Evolutionary conservation across 148 eudicot genomes (phyloP).

Genomic region (Arbutus unedo): DNA sequence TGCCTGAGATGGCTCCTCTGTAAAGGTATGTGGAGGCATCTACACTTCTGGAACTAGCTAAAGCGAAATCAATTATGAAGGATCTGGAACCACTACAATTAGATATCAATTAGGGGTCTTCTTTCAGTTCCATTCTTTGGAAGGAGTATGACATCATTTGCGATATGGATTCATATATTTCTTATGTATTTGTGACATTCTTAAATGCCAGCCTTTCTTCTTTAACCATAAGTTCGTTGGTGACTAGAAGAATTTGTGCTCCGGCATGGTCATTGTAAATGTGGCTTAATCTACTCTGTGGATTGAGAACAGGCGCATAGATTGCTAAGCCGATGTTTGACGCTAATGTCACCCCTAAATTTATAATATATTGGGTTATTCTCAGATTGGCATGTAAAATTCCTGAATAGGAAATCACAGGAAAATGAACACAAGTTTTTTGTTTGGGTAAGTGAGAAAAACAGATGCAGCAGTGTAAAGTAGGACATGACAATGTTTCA

Average conservation of each 20-base stretch:
- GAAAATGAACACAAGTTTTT: background rate
- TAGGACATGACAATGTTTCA: background rate
- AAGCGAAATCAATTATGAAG: background rate
- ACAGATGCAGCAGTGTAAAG: background rate
- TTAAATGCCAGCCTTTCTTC: background rate
- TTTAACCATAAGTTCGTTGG: constrained; percentile 7
- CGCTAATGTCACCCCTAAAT: background rate
- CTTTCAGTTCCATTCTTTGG: background rate
- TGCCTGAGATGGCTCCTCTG: background rate
- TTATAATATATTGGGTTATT: background rate
- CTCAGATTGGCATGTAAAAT: background rate
- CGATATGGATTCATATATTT: background rate
- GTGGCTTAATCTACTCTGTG: constrained; percentile 1
- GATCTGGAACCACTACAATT: background rate
- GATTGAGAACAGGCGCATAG: background rate
- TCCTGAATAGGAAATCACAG: background rate
- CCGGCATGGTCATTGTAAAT: background rate
- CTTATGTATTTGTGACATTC: background rate
- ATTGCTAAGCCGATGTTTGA: background rate
- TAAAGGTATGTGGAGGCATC: background rate
- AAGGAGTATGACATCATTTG: background rate
- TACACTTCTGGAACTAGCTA: background rate
- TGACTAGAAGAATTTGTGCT: background rate
- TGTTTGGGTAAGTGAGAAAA: background rate
- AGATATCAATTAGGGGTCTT: background rate